phyloP scores from a whole-genome alignment of 441 rosid species.

The Cnidoscolus chayamansa region DNA sequence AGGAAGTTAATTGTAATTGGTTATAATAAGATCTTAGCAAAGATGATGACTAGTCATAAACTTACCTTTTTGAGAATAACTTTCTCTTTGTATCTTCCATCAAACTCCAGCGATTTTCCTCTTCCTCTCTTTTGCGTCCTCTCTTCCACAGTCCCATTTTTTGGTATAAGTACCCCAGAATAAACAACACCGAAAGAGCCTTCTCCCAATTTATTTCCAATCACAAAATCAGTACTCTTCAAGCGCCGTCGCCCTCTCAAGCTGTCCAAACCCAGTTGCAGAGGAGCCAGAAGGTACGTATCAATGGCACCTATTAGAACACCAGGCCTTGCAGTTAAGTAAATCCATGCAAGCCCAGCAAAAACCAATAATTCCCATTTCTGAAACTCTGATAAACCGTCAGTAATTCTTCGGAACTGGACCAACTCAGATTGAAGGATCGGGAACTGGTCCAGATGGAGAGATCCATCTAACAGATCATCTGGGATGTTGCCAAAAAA shows the following conservation, averaged over 20 bases:
- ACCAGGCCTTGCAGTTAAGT: conserved; percentile 92
- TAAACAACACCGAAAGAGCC: conserved; percentile 93
- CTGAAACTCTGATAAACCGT: conserved; percentile 48
- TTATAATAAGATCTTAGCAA: too few species aligned
- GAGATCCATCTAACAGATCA: conserved; percentile 25
- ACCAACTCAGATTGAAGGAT: neutral
- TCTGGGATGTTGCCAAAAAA: conserved; percentile 41
- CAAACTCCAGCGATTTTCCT: conserved; percentile 37
- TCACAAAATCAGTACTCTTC: conserved; percentile 64
- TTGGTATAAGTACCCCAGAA: conserved; percentile 70
- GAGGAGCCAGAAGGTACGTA: conserved; percentile 77
- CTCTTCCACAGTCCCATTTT: conserved; percentile 43
- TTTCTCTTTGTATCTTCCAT: conserved; percentile 58
- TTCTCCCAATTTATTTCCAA: conserved; percentile 84
- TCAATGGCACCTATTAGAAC: conserved; percentile 90
- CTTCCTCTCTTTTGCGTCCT: conserved; percentile 41
- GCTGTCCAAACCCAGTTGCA: conserved; percentile 64
- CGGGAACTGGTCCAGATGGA: conserved; percentile 41
- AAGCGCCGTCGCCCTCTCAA: conserved; percentile 64
- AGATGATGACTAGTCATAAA: neutral
- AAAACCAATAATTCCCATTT: conserved; percentile 56
- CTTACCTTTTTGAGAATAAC: conserved; percentile 84
- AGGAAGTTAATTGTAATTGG: too few species aligned
- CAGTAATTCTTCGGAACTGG: too few species aligned
- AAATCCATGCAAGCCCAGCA: conserved; percentile 67